A percentile compares a stretch with the other conserved stretches of the same genome.
Evolutionary conservation across 495 filamentous ascomycete genomes (phyloP).

Genomic region (Aspergillus ellipticus): DNA sequence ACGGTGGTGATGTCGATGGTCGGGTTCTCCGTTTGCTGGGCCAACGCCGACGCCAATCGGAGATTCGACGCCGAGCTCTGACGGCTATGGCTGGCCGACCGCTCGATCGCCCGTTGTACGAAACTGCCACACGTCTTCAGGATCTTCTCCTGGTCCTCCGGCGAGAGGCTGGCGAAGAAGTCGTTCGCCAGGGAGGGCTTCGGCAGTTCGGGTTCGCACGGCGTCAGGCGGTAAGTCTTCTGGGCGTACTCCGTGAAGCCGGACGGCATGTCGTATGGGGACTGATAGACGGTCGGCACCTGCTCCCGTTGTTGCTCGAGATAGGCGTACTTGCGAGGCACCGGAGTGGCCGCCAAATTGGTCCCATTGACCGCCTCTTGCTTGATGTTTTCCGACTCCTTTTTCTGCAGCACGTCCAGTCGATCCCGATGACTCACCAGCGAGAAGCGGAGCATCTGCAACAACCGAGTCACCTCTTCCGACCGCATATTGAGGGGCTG

Average conservation of each 20-base stretch:
- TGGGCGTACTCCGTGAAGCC: slow-evolving; percentile 45
- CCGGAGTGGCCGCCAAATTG: slow-evolving; percentile 30
- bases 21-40: slow-evolving; percentile 45
- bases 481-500: slow-evolving; percentile 48
- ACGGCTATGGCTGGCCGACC: slow-evolving; percentile 42
- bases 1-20: slow-evolving; percentile 49
- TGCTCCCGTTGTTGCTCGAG: slow-evolving; percentile 41
- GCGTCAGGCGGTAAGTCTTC: slow-evolving; percentile 36
- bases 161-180: slow-evolving; percentile 41
- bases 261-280: slow-evolving; percentile 48
- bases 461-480: slow-evolving; percentile 43
- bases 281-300: slow-evolving; percentile 44
- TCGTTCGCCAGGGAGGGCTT: slow-evolving; percentile 44
- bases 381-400: slow-evolving; percentile 39
- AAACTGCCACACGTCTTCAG: slow-evolving; percentile 47
- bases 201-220: slow-evolving; percentile 35
- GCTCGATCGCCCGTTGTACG: slow-evolving; percentile 43
- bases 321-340: slow-evolving; percentile 44
- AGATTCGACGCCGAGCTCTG: slow-evolving; percentile 44
- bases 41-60: slow-evolving; percentile 39
- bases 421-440: slow-evolving; percentile 45
- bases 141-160: slow-evolving; percentile 41
- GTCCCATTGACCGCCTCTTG: slow-evolving; percentile 32
- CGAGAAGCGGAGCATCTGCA: slow-evolving; percentile 48
- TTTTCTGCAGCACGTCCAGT: slow-evolving; percentile 43